Conservation (phyloP, 2,329 filamentous ascomycete genomes). For the Tolypocladium ophioglossoides region DNA sequence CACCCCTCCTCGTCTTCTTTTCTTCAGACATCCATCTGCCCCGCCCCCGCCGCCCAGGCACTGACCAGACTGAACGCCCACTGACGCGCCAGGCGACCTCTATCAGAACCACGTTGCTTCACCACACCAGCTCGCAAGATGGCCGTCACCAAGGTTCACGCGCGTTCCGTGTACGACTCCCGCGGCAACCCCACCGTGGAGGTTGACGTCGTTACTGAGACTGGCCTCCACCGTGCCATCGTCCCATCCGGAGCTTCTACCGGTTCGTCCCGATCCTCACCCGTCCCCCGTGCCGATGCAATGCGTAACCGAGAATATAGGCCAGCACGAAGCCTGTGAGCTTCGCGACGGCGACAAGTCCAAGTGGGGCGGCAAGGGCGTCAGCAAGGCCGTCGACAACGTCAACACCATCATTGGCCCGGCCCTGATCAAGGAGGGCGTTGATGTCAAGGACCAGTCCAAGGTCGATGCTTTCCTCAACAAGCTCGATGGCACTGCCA, state of each 20-base stretch:
- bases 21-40: not conserved
- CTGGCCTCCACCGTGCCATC: conserved; percentile 92
- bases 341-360: conserved; percentile 82
- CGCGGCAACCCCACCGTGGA: conserved; percentile 97
- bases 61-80: not conserved
- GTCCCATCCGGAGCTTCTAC: conserved; percentile 95
- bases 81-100: not conserved
- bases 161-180: conserved; percentile 96
- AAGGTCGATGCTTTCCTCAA: conserved; percentile 78
- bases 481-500: conserved; percentile 71
- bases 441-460: conserved; percentile 81
- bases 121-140: conserved; percentile 44
- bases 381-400: conserved; percentile 75
- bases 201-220: conserved; percentile 94
- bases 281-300: conserved; percentile 8
- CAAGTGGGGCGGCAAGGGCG: conserved; percentile 82
- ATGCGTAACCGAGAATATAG: conserved; percentile 33
- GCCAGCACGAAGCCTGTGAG: conserved; percentile 84
- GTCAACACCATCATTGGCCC: conserved; percentile 76
- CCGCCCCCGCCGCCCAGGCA: conserved; percentile 1
- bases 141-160: conserved; percentile 84
- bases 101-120: not conserved
- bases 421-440: conserved; percentile 68
- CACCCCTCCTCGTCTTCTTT: conserved; percentile 2
- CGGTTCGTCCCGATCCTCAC: conserved; percentile 43